Percentiles rank a stretch among this genome's conserved stretches.
phyloP scores from a whole-genome alignment of 2,329 filamentous ascomycete genomes.

The Xylariaceae sp. region DNA sequence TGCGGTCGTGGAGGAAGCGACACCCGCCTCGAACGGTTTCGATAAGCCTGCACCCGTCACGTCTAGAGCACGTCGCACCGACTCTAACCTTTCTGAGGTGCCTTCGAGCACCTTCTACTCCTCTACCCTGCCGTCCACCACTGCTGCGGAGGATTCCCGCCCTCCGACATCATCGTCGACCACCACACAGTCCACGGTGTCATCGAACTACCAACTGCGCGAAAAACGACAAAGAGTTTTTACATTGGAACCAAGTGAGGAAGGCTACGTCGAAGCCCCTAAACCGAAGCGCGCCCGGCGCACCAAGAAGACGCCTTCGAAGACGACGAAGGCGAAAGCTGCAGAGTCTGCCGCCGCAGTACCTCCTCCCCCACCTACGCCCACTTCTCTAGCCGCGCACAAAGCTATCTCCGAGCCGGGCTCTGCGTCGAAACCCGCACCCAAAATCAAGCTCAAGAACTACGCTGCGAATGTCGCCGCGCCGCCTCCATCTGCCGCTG shows the following conservation, averaged over 20 bases:
- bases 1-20: constrained; percentile 14
- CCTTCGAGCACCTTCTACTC: constrained; percentile 39
- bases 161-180: constrained; percentile 51
- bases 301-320: constrained; percentile 24
- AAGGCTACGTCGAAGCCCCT: constrained; percentile 31
- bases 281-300: constrained; percentile 30
- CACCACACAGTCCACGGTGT: constrained; percentile 43
- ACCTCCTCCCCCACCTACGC: constrained; percentile 10
- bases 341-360: constrained; percentile 12
- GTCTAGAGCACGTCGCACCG: constrained; percentile 16
- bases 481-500: constrained; percentile 11
- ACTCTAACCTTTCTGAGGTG: constrained; percentile 33
- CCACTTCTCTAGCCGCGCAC: constrained; percentile 7
- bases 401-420: constrained; percentile 13
- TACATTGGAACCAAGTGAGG: constrained; percentile 43
- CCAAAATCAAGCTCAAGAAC: constrained; percentile 35
- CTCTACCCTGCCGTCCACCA: constrained; percentile 33
- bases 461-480: constrained; percentile 21
- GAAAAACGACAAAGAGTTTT: constrained; percentile 53
- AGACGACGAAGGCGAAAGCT: constrained; percentile 17
- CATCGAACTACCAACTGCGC: constrained; percentile 48
- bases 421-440: constrained; percentile 21
- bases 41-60: constrained; percentile 14
- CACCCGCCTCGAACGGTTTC: constrained; percentile 14
- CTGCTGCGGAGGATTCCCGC: constrained; percentile 42